Percentiles rank a stretch among this genome's conserved stretches.
These are phyloP conservation scores for Fomitopsis pulvina DNA, from an alignment of 768 basidiomycete genomes.

Conservation along the genomic window DNA sequence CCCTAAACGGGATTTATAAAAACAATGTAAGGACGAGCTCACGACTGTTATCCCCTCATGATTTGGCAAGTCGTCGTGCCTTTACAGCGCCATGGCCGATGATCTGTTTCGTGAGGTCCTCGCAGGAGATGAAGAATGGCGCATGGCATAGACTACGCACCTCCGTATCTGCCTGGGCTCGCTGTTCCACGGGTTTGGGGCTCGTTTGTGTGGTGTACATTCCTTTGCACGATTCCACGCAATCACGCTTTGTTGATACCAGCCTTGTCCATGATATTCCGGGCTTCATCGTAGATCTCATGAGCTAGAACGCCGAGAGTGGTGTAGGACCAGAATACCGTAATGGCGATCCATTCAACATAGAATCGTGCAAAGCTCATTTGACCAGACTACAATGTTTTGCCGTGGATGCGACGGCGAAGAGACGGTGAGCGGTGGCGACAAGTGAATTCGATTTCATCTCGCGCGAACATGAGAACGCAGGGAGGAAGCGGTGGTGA, in stretches of 20 bases:
- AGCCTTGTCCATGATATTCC: neutral
- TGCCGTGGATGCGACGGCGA: too few species aligned
- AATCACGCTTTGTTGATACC: neutral
- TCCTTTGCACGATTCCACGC: neutral
- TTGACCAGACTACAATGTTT: too few species aligned
- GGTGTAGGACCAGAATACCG: neutral
- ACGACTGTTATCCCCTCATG: constrained; percentile 33
- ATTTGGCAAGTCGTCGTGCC: constrained; percentile 38
- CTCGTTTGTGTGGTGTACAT: constrained; percentile 87
- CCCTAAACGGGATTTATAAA: constrained; percentile 28
- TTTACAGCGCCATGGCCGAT: constrained; percentile 28
- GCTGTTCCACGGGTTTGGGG: constrained; percentile 51
- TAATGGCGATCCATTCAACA: neutral
- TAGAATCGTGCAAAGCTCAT: too few species aligned
- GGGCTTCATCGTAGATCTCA: neutral
- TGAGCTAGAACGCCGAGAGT: neutral
- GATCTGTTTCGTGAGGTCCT: constrained; percentile 50
- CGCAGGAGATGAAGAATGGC: constrained; percentile 87
- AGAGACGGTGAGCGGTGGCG: too few species aligned
- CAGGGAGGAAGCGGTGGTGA: too few species aligned
- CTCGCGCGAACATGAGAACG: too few species aligned
- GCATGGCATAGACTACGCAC: constrained; percentile 78
- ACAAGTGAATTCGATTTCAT: too few species aligned
- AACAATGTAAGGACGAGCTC: neutral
- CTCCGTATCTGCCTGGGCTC: constrained; percentile 81